Evolutionary conservation across 352 stramenopile genomes (phyloP).

Genomic region (Phytophthora europaea): DNA sequence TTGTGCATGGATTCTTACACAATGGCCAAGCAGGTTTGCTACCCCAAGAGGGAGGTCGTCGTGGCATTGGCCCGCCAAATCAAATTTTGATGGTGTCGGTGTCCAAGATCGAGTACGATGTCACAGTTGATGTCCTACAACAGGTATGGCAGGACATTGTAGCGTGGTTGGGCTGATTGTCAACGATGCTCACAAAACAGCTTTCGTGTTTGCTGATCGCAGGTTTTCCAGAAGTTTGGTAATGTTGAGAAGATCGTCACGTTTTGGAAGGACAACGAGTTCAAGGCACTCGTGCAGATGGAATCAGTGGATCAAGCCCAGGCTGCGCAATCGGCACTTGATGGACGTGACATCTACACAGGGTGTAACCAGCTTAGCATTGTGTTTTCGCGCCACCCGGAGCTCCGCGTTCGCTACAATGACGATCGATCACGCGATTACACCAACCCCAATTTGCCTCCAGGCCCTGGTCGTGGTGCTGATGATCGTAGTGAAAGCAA

Average conservation of each 20-base stretch:
- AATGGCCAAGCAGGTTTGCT: slow-evolving; percentile 37
- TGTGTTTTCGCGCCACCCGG: slow-evolving; percentile 76
- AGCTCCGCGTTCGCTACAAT: slow-evolving; percentile 83
- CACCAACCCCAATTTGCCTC: slow-evolving; percentile 78
- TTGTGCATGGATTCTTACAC: not conserved
- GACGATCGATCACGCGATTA: slow-evolving; percentile 79
- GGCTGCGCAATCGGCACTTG: slow-evolving; percentile 72
- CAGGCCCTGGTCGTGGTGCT: slow-evolving; percentile 40
- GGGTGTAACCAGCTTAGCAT: slow-evolving; percentile 88
- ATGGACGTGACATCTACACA: slow-evolving; percentile 89
- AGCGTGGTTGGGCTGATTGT: not conserved
- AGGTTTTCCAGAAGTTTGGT: slow-evolving; percentile 88
- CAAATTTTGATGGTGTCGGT: slow-evolving; percentile 86
- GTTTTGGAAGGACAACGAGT: slow-evolving; percentile 87
- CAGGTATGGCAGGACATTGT: slow-evolving; percentile 42
- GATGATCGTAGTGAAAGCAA: slow-evolving; percentile 26
- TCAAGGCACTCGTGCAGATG: slow-evolving; percentile 87
- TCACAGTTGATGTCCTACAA: slow-evolving; percentile 84
- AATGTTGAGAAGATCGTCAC: slow-evolving; percentile 87
- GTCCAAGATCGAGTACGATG: slow-evolving; percentile 87
- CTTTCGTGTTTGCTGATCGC: slow-evolving; percentile 7
- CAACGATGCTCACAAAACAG: not conserved
- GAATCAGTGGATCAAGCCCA: slow-evolving; percentile 78
- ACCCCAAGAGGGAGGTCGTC: slow-evolving; percentile 33
- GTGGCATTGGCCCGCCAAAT: slow-evolving; percentile 54